Evolutionary conservation across 164 flowering plant species (phyloP).

Genomic region (Amborella trichopoda): DNA sequence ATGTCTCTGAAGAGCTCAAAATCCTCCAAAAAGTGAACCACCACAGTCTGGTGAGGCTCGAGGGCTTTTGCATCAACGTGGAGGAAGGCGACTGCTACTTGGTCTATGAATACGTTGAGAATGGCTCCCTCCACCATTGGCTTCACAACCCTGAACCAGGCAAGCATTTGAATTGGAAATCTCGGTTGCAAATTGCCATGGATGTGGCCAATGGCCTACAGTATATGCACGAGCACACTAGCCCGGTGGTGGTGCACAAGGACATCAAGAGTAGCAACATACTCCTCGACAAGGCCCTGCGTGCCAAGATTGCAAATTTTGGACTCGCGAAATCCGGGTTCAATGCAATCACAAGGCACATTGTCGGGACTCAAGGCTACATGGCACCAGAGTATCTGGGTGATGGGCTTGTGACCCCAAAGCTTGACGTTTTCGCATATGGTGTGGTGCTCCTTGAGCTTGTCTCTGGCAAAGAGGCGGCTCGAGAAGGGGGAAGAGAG

Average conservation of each 20-base stretch:
- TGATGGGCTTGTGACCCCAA: constrained; percentile 74
- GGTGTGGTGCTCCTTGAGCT: constrained; percentile 92
- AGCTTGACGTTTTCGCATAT: constrained; percentile 80
- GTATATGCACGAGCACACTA: constrained; percentile 84
- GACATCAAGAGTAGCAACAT: constrained; percentile 87
- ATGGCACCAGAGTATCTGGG: constrained; percentile 81
- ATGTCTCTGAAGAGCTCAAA: constrained; percentile 84
- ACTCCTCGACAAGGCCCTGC: constrained; percentile 61
- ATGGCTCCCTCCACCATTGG: constrained; percentile 81
- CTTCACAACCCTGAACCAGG: constrained; percentile 24
- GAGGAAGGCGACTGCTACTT: constrained; percentile 65
- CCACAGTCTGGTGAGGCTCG: constrained; percentile 74
- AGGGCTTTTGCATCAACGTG: constrained; percentile 78
- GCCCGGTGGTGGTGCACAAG: constrained; percentile 79
- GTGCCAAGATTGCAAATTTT: constrained; percentile 90
- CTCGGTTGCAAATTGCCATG: constrained; percentile 53
- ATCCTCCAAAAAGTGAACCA: constrained; percentile 96
- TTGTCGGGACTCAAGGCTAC: constrained; percentile 95
- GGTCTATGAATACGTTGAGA: constrained; percentile 67
- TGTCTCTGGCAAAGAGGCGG: constrained; percentile 55
- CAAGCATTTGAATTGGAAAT: constrained; percentile 52
- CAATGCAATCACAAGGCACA: constrained; percentile 84
- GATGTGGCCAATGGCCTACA: constrained; percentile 88
- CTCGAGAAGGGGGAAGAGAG: constrained; percentile 39
- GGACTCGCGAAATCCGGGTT: constrained; percentile 85